Evolutionary conservation across 306 rosid genomes (phyloP).

Genomic region (Prunus fruticosa): DNA sequence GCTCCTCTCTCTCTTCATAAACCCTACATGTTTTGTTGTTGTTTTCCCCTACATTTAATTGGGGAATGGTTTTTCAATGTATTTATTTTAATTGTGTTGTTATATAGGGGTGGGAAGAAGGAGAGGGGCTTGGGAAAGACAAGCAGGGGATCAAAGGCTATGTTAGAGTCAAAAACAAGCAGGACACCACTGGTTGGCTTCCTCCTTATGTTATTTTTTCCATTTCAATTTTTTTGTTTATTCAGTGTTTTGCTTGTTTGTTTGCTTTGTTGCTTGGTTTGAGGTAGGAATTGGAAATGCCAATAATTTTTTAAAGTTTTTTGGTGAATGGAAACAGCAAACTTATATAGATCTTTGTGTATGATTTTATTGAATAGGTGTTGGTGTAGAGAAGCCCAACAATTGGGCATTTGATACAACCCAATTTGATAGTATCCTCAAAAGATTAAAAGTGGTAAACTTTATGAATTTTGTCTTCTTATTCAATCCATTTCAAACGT

Average conservation of each 20-base stretch:
- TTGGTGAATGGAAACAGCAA: neutral
- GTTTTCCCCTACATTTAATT: neutral
- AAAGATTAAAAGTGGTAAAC: slow-evolving; percentile 89
- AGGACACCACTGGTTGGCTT: slow-evolving; percentile 70
- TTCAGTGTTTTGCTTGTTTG: neutral
- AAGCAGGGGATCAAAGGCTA: slow-evolving; percentile 92
- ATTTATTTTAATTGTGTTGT: neutral
- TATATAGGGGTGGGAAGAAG: slow-evolving; percentile 99
- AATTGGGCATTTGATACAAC: slow-evolving; percentile 94
- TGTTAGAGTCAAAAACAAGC: slow-evolving; percentile 78
- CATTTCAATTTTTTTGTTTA: neutral
- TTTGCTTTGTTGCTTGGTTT: neutral
- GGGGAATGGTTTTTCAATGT: neutral
- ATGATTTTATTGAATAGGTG: slow-evolving; percentile 37
- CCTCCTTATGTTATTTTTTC: neutral
- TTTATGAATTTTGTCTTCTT: neutral
- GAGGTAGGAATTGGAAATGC: neutral
- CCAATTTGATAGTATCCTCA: slow-evolving; percentile 84
- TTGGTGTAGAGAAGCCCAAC: slow-evolving; percentile 88
- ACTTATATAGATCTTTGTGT: neutral
- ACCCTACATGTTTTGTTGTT: neutral
- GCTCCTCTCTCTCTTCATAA: neutral
- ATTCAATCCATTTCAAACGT: neutral
- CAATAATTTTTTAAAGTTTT: neutral
- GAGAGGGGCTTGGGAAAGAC: slow-evolving; percentile 94